These are phyloP conservation scores for Phytopythium aichiense DNA, from an alignment of 352 stramenopile genomes.

Conservation along the genomic window DNA sequence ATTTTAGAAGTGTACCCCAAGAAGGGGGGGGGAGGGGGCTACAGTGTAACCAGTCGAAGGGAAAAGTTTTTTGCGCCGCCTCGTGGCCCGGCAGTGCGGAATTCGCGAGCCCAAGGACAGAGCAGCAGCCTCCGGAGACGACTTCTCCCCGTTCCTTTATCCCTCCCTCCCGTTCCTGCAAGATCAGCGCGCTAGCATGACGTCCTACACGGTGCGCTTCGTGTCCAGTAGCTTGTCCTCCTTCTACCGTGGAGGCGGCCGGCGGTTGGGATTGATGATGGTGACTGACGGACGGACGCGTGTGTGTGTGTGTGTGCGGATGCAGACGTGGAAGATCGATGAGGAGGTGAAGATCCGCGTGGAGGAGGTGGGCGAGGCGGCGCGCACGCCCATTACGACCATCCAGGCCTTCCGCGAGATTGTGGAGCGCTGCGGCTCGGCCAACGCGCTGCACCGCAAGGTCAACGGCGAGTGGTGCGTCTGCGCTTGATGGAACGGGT, in stretches of 20 bases:
- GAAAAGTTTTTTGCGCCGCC: neutral
- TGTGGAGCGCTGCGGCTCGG: slow-evolving; percentile 43
- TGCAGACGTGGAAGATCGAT: slow-evolving; percentile 82
- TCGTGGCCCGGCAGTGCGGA: neutral
- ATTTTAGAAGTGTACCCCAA: too few relatives aligned
- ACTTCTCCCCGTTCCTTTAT: neutral
- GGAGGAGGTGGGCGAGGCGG: slow-evolving; percentile 42
- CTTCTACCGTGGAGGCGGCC: too few relatives aligned
- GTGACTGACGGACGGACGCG: neutral
- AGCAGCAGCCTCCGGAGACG: neutral
- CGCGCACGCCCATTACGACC: slow-evolving; percentile 42
- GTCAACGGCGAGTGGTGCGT: slow-evolving; percentile 65
- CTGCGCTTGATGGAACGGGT: too few relatives aligned
- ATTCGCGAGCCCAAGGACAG: neutral
- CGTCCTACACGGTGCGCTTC: slow-evolving; percentile 34
- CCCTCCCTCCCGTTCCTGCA: neutral
- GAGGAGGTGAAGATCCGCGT: slow-evolving; percentile 77
- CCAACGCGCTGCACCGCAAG: slow-evolving; percentile 66
- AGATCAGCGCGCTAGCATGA: slow-evolving; percentile 24
- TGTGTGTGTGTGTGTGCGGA: neutral
- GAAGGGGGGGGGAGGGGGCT: too few relatives aligned
- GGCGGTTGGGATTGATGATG: neutral
- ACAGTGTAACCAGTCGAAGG: too few relatives aligned
- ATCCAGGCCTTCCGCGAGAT: slow-evolving; percentile 59
- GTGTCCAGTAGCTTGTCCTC: neutral